phyloP scores from a whole-genome alignment of 345 rosid genomes.

The Salix udensis region DNA sequence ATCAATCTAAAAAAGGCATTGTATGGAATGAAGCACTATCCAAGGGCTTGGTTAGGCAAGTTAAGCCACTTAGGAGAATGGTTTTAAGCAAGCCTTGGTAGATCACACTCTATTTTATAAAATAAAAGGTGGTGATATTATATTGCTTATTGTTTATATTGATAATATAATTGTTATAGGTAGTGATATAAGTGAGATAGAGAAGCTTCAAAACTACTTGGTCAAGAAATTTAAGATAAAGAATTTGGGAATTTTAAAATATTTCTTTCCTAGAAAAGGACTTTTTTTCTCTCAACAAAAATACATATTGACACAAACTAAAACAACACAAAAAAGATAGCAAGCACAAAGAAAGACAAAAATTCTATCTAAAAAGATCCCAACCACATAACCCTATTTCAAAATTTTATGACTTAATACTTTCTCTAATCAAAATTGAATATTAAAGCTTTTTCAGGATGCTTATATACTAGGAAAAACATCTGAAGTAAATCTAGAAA shows the following conservation, averaged over 20 bases:
- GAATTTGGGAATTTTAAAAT: neutral
- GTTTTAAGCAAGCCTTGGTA: neutral
- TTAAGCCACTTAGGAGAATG: neutral
- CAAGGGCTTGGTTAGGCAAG: neutral
- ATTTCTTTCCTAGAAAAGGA: neutral
- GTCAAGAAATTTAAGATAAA: neutral
- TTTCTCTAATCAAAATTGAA: too few species aligned
- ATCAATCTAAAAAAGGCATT: conserved; percentile 23
- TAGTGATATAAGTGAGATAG: neutral
- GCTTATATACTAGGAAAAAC: too few species aligned
- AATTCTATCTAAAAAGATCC: too few species aligned
- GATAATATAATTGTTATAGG: neutral
- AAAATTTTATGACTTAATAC: too few species aligned
- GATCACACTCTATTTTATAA: neutral
- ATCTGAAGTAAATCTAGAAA: too few species aligned
- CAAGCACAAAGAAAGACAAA: too few species aligned
- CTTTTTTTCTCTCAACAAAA: neutral
- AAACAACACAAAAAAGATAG: too few species aligned
- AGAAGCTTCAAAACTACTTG: neutral
- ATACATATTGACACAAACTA: neutral
- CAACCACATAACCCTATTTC: too few species aligned
- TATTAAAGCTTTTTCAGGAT: too few species aligned
- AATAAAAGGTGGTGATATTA: neutral
- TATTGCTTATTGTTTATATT: too few species aligned
- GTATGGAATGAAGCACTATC: neutral